Conservation (phyloP, 1,284 basidiomycete species). For the Xerocomus alliaceus region DNA sequence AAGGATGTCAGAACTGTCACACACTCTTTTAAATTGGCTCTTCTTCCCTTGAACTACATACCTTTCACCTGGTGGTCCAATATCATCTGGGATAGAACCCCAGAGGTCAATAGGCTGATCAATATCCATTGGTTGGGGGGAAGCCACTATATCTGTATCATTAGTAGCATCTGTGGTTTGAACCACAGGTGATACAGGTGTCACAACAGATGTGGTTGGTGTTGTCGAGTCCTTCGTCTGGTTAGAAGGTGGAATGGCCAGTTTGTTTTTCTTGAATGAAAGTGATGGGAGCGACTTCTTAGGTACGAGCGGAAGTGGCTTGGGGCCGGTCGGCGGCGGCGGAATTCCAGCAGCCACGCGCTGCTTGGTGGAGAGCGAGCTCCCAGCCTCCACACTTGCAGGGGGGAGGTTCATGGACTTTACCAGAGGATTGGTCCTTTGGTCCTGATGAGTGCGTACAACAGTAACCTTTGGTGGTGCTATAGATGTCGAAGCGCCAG, state of each 20-base stretch:
- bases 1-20: conserved; percentile 7
- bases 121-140: conserved; percentile 34
- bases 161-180: neutral
- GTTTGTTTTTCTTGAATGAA: conserved; percentile 53
- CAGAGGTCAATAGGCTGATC: conserved; percentile 28
- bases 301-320: conserved; percentile 32
- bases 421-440: conserved; percentile 36
- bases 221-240: conserved; percentile 18
- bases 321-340: conserved; percentile 38
- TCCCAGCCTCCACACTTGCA: conserved; percentile 35
- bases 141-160: conserved; percentile 9
- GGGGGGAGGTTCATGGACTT: conserved; percentile 35
- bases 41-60: conserved; percentile 4
- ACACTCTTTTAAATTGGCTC: neutral
- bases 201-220: neutral
- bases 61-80: conserved; percentile 6
- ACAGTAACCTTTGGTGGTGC: conserved; percentile 24
- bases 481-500: conserved; percentile 3
- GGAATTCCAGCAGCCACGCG: conserved; percentile 50
- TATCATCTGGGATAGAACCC: conserved; percentile 17
- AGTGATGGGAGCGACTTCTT: conserved; percentile 41
- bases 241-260: conserved; percentile 4
- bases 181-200: conserved; percentile 22
- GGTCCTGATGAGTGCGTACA: conserved; percentile 41
- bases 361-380: conserved; percentile 56